A percentile compares a stretch with the other conserved stretches of the same genome.
Conservation (phyloP, 768 basidiomycete genomes). For the Ramaria rubella region DNA sequence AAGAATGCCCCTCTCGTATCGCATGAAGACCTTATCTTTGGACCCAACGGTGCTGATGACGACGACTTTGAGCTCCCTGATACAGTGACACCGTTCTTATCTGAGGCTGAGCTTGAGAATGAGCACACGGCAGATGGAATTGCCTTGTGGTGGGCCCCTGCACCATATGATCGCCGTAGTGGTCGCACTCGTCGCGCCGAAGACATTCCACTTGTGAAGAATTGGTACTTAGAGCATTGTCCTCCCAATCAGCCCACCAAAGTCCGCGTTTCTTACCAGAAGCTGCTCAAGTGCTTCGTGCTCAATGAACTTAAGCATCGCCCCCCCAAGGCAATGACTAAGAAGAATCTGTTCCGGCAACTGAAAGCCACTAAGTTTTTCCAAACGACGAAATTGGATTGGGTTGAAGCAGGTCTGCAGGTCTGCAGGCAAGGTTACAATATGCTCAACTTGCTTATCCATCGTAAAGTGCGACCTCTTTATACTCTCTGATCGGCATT, state of each 20-base stretch:
- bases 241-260: constrained; percentile 95
- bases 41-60: constrained; percentile 76
- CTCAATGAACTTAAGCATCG: constrained; percentile 88
- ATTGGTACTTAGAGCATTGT: constrained; percentile 98
- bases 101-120: constrained; percentile 71
- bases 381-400: constrained; percentile 95
- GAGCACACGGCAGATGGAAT: constrained; percentile 95
- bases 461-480: constrained; percentile 69
- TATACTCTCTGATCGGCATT: background rate
- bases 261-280: constrained; percentile 98
- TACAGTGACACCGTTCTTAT: constrained; percentile 71
- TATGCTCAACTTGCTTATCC: constrained; percentile 97
- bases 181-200: constrained; percentile 92
- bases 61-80: constrained; percentile 86
- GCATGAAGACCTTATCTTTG: constrained; percentile 91
- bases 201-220: constrained; percentile 93
- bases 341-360: constrained; percentile 94
- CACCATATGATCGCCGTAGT: constrained; percentile 88
- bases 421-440: constrained; percentile 99
- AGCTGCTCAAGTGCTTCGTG: constrained; percentile 91
- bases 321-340: constrained; percentile 93
- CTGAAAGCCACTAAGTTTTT: constrained; percentile 99
- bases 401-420: constrained; percentile 98
- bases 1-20: constrained; percentile 79
- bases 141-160: constrained; percentile 97